These are phyloP conservation scores for Cinchona pubescens DNA, from an alignment of 257 asterid species.

Conservation along the genomic window DNA sequence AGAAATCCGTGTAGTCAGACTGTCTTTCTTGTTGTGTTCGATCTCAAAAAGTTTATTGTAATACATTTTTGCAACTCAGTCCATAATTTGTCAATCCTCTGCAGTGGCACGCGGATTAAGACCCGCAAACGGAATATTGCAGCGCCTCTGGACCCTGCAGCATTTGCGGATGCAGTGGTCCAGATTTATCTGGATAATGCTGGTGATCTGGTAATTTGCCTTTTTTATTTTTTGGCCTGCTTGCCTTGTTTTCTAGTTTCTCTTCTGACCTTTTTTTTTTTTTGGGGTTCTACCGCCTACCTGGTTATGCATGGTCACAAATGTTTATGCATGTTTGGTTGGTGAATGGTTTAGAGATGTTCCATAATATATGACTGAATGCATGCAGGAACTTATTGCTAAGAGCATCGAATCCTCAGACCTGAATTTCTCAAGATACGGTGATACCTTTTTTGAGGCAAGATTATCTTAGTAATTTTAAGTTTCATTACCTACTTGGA, in stretches of 20 bases:
- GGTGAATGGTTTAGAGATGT: not conserved
- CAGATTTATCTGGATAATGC: constrained; percentile 99
- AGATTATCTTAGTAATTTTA: not conserved
- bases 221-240: not conserved
- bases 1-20: not conserved
- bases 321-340: too few species aligned
- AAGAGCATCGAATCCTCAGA: constrained; percentile 78
- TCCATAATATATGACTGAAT: constrained; percentile 10
- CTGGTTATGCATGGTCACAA: not conserved
- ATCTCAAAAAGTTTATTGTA: not conserved
- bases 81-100: not conserved
- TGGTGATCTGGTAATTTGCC: constrained; percentile 86
- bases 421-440: constrained; percentile 88
- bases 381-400: constrained; percentile 83
- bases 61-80: not conserved
- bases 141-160: constrained; percentile 99
- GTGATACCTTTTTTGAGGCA: constrained; percentile 94
- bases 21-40: not conserved
- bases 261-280: not conserved
- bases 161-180: constrained; percentile 99
- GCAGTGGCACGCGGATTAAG: constrained; percentile 99
- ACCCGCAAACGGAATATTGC: constrained; percentile 99
- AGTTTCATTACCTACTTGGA: not conserved
- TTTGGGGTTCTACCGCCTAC: too few species aligned
- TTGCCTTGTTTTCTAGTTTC: not conserved